phyloP scores from a whole-genome alignment of 2,329 filamentous ascomycete genomes.

The Stemphylium beticola region DNA sequence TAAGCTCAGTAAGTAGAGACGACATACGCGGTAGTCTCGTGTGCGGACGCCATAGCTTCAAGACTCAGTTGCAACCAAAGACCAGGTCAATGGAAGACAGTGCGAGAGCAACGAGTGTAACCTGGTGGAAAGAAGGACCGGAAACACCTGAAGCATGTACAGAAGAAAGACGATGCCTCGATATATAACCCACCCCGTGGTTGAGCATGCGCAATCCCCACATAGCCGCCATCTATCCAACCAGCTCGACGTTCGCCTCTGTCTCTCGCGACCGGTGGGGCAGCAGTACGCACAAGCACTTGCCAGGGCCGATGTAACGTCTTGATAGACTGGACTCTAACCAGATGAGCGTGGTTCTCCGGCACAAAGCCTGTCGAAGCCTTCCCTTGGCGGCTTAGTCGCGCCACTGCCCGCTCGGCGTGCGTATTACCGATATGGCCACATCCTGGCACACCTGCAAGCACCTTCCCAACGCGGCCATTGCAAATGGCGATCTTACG shows the following conservation, averaged over 20 bases:
- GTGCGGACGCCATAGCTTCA: slow-evolving; percentile 32
- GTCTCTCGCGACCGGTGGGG: slow-evolving; percentile 12
- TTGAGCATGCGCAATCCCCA: slow-evolving; percentile 5
- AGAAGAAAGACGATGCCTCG: slow-evolving; percentile 20
- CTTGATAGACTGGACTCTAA: slow-evolving; percentile 27
- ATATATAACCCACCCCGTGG: slow-evolving; percentile 34
- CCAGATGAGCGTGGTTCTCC: slow-evolving; percentile 17
- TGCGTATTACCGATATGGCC: slow-evolving; percentile 10
- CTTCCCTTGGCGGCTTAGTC: slow-evolving; percentile 37
- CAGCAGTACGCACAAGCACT: slow-evolving; percentile 35
- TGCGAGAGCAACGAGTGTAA: slow-evolving; percentile 6
- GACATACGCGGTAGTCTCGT: slow-evolving; percentile 41
- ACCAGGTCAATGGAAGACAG: slow-evolving; percentile 16
- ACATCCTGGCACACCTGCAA: slow-evolving; percentile 16
- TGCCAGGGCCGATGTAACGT: slow-evolving; percentile 40
- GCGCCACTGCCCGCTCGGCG: slow-evolving; percentile 21
- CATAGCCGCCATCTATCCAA: slow-evolving; percentile 11
- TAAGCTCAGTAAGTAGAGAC: not conserved
- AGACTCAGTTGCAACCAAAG: slow-evolving; percentile 15
- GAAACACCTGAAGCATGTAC: slow-evolving; percentile 16
- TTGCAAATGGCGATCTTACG: slow-evolving; percentile 27
- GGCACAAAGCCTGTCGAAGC: slow-evolving; percentile 32
- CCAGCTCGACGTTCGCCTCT: slow-evolving; percentile 22
- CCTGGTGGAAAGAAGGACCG: slow-evolving; percentile 8
- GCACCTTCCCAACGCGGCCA: slow-evolving; percentile 33